Conservation (phyloP, 1,139 yeast genomes). For the Geotrichum fermentans region DNA sequence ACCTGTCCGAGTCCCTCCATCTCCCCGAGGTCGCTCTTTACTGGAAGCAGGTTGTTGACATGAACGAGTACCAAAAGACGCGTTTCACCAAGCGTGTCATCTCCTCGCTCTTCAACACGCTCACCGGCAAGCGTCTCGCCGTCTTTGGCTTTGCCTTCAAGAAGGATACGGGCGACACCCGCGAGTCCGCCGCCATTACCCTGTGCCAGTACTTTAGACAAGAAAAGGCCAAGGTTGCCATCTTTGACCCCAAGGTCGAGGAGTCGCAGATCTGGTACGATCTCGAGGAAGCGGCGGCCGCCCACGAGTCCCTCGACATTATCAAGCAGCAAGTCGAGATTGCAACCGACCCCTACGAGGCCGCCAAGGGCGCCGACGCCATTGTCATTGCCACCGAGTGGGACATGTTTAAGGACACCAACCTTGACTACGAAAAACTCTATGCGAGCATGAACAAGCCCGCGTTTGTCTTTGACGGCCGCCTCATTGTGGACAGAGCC, state of each 20-base stretch:
- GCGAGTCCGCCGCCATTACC: constrained; percentile 32
- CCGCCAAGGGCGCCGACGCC: constrained; percentile 31
- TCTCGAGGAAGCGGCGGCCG: constrained; percentile 24
- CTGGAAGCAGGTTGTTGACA: constrained; percentile 33
- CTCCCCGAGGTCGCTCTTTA: constrained; percentile 33
- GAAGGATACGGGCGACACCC: constrained; percentile 33
- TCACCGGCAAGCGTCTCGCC: constrained; percentile 30
- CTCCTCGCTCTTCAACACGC: constrained; percentile 29
- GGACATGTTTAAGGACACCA: constrained; percentile 30
- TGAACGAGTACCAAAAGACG: constrained; percentile 32
- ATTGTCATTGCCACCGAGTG: constrained; percentile 33
- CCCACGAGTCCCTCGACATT: constrained; percentile 22
- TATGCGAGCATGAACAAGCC: constrained; percentile 31
- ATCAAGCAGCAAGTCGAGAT: constrained; percentile 26
- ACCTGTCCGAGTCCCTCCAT: constrained; percentile 31
- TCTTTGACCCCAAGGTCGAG: constrained; percentile 33
- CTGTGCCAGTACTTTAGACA: constrained; percentile 29
- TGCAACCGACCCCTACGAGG: constrained; percentile 27
- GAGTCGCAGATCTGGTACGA: constrained; percentile 32
- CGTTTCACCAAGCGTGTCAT: constrained; percentile 31
- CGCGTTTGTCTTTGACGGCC: constrained; percentile 31
- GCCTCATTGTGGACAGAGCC: constrained; percentile 27
- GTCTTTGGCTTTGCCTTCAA: constrained; percentile 33
- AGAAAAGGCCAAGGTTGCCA: constrained; percentile 28
- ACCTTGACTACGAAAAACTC: constrained; percentile 29